phyloP scores from a whole-genome alignment of 768 basidiomycete species.

The Xanthoconium stramineum region DNA sequence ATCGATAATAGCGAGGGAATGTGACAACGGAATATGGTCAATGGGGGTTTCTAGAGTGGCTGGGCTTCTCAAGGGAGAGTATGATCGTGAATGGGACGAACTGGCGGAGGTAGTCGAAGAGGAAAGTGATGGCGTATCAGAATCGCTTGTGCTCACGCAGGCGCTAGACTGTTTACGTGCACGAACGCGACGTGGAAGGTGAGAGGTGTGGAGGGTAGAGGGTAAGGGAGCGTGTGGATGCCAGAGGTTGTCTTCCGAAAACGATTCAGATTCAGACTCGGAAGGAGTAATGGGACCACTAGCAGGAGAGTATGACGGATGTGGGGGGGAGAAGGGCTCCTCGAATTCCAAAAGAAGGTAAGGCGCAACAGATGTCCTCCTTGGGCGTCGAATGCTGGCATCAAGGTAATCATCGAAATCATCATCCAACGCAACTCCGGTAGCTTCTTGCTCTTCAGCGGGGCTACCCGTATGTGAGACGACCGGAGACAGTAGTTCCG shows the following conservation, averaged over 20 bases:
- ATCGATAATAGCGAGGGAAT: constrained; percentile 38
- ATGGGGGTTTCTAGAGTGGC: constrained; percentile 32
- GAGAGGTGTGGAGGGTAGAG: constrained; percentile 24
- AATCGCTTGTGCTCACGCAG: constrained; percentile 34
- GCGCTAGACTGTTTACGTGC: constrained; percentile 27
- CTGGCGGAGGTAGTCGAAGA: constrained; percentile 39
- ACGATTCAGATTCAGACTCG: constrained; percentile 35
- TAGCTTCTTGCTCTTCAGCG: constrained; percentile 26
- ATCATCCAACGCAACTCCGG: constrained; percentile 27
- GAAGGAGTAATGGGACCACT: constrained; percentile 20
- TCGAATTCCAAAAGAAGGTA: constrained; percentile 32
- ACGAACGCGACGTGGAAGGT: constrained; percentile 34
- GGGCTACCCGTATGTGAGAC: constrained; percentile 22
- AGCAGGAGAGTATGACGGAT: constrained; percentile 15
- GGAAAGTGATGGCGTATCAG: constrained; percentile 48
- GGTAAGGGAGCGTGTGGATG: constrained; percentile 19
- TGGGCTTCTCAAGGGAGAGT: constrained; percentile 34
- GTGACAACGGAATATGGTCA: constrained; percentile 23
- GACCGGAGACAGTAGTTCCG: constrained; percentile 43
- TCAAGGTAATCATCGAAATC: constrained; percentile 29
- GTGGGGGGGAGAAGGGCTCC: constrained; percentile 29
- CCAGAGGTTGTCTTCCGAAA: constrained; percentile 29
- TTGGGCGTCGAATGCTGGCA: constrained; percentile 7
- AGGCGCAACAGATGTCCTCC: constrained; percentile 11
- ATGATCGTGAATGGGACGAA: constrained; percentile 33